These are phyloP conservation scores for Filobasidium uniguttulatum DNA, from an alignment of 1,284 basidiomycete genomes.

Conservation along the genomic window DNA sequence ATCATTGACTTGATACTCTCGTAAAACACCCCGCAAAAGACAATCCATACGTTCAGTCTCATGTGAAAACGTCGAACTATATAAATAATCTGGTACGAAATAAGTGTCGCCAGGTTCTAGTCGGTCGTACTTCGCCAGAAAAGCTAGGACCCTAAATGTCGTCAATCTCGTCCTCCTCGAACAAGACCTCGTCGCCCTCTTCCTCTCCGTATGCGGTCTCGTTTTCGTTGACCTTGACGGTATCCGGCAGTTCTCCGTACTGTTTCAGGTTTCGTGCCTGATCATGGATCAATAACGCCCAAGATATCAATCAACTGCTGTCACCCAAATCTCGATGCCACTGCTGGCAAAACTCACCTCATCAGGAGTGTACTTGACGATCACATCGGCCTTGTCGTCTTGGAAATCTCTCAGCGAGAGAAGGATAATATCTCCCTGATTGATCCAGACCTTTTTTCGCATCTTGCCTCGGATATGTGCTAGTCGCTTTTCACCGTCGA, in stretches of 20 bases:
- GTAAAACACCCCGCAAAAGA: no score
- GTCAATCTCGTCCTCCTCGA: slow-evolving; percentile 56
- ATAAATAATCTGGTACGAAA: no score
- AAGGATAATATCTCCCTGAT: slow-evolving; percentile 93
- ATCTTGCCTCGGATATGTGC: slow-evolving; percentile 99
- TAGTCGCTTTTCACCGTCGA: slow-evolving; percentile 94
- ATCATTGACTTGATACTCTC: no score
- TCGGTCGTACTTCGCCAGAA: no score
- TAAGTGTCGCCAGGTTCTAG: no score
- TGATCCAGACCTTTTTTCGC: slow-evolving; percentile 99
- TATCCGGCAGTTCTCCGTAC: slow-evolving; percentile 93
- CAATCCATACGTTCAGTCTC: no score
- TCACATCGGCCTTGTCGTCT: slow-evolving; percentile 98
- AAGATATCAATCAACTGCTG: neutral
- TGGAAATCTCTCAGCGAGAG: slow-evolving; percentile 97
- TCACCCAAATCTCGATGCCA: neutral
- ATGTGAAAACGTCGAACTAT: no score
- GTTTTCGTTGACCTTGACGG: slow-evolving; percentile 97
- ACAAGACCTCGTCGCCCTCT: slow-evolving; percentile 76
- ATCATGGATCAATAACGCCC: neutral
- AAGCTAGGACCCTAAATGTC: slow-evolving; percentile 26
- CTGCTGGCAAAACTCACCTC: slow-evolving; percentile 39
- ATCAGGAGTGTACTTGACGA: slow-evolving; percentile 96
- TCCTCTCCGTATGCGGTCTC: slow-evolving; percentile 74
- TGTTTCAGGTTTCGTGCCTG: slow-evolving; percentile 61